A percentile compares a stretch with the other conserved stretches of the same genome.
phyloP scores from a whole-genome alignment of 805 yeast species.

The Maudiozyma saulgeensis region DNA sequence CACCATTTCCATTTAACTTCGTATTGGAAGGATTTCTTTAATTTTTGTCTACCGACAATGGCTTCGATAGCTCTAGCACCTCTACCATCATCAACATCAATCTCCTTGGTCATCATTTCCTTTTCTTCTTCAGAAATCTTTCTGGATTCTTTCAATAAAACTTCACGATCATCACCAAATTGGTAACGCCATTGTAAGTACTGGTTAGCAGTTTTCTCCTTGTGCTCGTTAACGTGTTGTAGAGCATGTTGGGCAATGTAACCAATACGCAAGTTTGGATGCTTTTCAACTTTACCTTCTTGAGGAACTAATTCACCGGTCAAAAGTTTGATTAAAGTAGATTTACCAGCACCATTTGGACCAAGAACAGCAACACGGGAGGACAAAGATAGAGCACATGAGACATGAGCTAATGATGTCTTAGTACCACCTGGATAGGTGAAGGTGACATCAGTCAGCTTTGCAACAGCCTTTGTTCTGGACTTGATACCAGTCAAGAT shows the following conservation, averaged over 20 bases:
- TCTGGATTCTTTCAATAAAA: slow-evolving; percentile 84
- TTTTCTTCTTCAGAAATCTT: slow-evolving; percentile 66
- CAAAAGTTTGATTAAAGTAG: slow-evolving; percentile 84
- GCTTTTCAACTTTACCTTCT: slow-evolving; percentile 88
- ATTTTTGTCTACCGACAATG: slow-evolving; percentile 92
- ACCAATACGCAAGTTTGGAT: slow-evolving; percentile 95
- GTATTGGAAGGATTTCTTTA: slow-evolving; percentile 93
- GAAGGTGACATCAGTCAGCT: slow-evolving; percentile 77
- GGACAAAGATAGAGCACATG: slow-evolving; percentile 88
- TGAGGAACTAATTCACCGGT: slow-evolving; percentile 88
- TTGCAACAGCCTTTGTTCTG: slow-evolving; percentile 85
- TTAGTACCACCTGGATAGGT: slow-evolving; percentile 81
- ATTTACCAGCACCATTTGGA: slow-evolving; percentile 98
- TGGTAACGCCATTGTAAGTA: slow-evolving; percentile 97
- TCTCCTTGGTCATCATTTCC: slow-evolving; percentile 63
- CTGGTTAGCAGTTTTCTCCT: slow-evolving; percentile 96
- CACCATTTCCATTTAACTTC: slow-evolving; percentile 90
- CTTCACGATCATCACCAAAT: slow-evolving; percentile 97
- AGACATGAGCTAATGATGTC: slow-evolving; percentile 69
- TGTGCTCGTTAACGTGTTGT: slow-evolving; percentile 94
- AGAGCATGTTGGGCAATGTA: slow-evolving; percentile 98
- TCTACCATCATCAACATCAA: slow-evolving; percentile 77
- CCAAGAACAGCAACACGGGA: slow-evolving; percentile 95
- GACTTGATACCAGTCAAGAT: slow-evolving; percentile 95
- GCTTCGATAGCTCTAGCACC: slow-evolving; percentile 89